Evolutionary conservation across 139 green algal genomes (phyloP).

Genomic region (Coccomyxa sp.): DNA sequence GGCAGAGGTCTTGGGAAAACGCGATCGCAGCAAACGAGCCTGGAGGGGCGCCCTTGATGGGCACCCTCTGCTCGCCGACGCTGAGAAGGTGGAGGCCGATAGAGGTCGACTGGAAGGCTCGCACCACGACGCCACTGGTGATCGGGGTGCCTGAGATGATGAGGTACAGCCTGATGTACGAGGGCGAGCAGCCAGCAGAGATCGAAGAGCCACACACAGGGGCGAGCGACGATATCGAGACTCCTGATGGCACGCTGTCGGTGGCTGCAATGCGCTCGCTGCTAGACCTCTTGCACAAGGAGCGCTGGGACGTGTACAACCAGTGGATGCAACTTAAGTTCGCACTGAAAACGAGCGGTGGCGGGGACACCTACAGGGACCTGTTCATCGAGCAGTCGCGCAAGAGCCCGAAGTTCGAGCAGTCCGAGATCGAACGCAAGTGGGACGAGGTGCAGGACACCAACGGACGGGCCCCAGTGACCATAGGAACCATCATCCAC

Average conservation of each 20-base stretch:
- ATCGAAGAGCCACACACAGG: not conserved
- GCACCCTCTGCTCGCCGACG: not conserved
- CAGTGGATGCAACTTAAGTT: not conserved
- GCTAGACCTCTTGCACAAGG: not conserved
- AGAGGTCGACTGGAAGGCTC: not conserved
- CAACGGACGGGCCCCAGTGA: not conserved
- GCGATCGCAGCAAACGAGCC: not conserved
- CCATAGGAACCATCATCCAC: not conserved
- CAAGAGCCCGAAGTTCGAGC: not conserved
- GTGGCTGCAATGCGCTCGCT: not conserved
- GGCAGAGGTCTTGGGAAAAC: not conserved
- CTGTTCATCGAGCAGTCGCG: not conserved
- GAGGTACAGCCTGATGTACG: not conserved
- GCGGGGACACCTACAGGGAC: not conserved
- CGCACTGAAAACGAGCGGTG: not conserved
- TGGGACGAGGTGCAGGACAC: not conserved
- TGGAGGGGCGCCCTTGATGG: not conserved
- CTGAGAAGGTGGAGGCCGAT: not conserved
- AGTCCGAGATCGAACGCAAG: not conserved
- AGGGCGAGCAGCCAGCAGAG: not conserved
- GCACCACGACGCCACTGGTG: not conserved
- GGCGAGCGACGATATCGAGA: not conserved
- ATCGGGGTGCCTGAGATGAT: not conserved
- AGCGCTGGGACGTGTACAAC: not conserved
- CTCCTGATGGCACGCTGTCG: not conserved